Conservation (phyloP, 305 asterid genomes). For the Solanum aculeatissimum region DNA sequence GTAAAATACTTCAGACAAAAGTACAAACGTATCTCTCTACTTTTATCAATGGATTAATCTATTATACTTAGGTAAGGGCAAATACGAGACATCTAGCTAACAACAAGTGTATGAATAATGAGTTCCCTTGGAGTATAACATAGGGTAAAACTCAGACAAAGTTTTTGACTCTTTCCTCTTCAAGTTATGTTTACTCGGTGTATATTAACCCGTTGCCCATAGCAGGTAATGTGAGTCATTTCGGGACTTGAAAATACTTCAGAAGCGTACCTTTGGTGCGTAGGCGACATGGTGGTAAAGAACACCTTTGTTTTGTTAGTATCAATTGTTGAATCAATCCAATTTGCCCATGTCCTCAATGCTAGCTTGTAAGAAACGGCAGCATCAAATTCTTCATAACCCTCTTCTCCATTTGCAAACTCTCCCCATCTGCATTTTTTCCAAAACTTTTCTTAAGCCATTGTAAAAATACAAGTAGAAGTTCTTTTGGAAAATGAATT, state of each 20-base stretch:
- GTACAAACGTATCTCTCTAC: not conserved
- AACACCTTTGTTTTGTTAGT: constrained; percentile 63
- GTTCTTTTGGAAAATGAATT: not conserved
- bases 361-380: constrained; percentile 58
- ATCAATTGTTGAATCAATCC: constrained; percentile 75
- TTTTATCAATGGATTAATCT: not conserved
- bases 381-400: constrained; percentile 59
- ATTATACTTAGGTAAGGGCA: not conserved
- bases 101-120: not conserved
- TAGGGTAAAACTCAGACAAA: not conserved
- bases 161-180: not conserved
- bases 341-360: constrained; percentile 83
- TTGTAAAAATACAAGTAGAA: not conserved
- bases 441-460: not conserved
- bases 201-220: not conserved
- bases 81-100: not conserved
- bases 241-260: not conserved
- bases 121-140: not conserved
- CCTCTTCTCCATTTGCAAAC: constrained; percentile 69
- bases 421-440: constrained; percentile 63
- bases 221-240: not conserved
- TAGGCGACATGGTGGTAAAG: constrained; percentile 84
- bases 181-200: not conserved
- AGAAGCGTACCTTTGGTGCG: constrained; percentile 48
- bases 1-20: not conserved